phyloP scores from a whole-genome alignment of 345 rosid genomes.

The Leavenworthia alabamica region DNA sequence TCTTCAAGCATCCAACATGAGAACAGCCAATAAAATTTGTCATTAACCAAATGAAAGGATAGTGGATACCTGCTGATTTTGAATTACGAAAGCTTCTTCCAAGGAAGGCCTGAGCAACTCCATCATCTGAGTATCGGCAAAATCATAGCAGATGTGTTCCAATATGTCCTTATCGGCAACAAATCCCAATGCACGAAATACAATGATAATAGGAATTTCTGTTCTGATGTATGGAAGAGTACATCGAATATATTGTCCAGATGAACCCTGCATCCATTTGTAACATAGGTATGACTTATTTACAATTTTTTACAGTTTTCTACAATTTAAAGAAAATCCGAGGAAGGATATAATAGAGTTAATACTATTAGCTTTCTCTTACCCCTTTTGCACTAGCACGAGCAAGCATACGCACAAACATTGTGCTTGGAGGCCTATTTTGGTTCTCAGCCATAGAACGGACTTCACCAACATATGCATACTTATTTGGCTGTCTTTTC shows the following conservation, averaged over 20 bases:
- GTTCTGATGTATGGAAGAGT: slow-evolving; percentile 96
- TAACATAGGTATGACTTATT: not conserved
- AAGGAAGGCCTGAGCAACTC: slow-evolving; percentile 93
- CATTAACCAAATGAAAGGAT: not conserved
- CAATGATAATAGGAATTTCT: slow-evolving; percentile 95
- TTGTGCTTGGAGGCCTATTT: slow-evolving; percentile 91
- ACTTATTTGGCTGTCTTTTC: slow-evolving; percentile 95
- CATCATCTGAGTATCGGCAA: slow-evolving; percentile 92
- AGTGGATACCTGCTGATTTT: slow-evolving; percentile 73
- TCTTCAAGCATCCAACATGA: not conserved
- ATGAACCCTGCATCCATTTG: slow-evolving; percentile 63
- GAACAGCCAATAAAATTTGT: not conserved
- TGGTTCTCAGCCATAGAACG: slow-evolving; percentile 98
- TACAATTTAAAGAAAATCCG: not conserved
- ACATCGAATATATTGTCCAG: slow-evolving; percentile 91
- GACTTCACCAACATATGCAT: slow-evolving; percentile 85
- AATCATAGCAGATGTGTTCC: slow-evolving; percentile 92
- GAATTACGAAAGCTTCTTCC: slow-evolving; percentile 97
- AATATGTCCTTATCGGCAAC: slow-evolving; percentile 94
- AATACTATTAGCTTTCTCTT: slow-evolving; percentile 19
- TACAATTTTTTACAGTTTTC: not conserved
- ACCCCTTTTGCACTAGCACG: slow-evolving; percentile 98
- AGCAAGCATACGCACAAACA: slow-evolving; percentile 99
- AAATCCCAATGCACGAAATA: slow-evolving; percentile 93
- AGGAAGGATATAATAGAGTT: not conserved